Conservation (phyloP, 441 rosid genomes). For the Kokia cookei region DNA sequence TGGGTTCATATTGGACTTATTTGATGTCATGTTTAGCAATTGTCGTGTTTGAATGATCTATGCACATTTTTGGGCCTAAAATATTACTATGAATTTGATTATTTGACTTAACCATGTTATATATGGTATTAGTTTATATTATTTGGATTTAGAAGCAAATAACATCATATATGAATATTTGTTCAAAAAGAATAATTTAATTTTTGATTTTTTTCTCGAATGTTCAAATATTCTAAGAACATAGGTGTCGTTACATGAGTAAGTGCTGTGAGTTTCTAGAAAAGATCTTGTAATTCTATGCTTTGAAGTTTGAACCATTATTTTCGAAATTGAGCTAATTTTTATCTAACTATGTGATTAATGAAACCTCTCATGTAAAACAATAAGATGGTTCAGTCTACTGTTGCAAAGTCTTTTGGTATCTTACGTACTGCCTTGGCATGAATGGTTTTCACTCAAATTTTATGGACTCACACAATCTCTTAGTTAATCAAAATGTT, state of each 20-base stretch:
- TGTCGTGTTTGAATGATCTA: not conserved
- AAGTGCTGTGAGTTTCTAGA: slow-evolving; percentile 2
- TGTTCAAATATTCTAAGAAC: not conserved
- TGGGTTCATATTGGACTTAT: not conserved
- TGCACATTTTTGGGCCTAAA: slow-evolving; percentile 1
- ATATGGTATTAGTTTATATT: not conserved
- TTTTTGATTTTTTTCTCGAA: not conserved
- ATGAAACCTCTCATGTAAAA: not conserved
- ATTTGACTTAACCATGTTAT: not conserved
- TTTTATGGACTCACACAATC: not conserved
- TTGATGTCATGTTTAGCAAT: not conserved
- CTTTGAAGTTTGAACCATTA: not conserved
- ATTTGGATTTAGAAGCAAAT: not conserved
- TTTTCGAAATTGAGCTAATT: not conserved
- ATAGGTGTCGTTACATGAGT: not conserved
- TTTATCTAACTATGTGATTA: not conserved
- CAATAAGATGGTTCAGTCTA: not conserved
- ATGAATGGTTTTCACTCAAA: not conserved
- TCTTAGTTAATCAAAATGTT: not conserved
- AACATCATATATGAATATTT: not conserved
- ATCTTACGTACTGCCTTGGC: not conserved
- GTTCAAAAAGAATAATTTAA: not conserved
- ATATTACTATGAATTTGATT: not conserved
- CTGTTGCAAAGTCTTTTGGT: not conserved
- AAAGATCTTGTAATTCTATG: not conserved